Evolutionary conservation across 306 rosid genomes (phyloP), one percentile per base, ranked within the genome.

Genomic region (Cucurbita moschata): DNA sequence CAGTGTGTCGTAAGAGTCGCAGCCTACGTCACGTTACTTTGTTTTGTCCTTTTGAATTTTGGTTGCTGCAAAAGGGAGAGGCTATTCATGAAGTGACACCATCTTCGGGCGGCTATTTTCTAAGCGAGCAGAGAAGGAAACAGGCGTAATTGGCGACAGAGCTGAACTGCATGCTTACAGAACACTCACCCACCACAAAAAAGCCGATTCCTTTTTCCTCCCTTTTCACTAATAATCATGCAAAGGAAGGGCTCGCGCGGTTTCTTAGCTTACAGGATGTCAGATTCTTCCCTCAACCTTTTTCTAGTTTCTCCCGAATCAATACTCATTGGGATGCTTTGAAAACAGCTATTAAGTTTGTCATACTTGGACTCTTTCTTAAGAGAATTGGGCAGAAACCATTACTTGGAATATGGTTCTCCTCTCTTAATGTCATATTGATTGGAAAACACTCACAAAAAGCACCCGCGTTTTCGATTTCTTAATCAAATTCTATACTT

Each of bases 321-420:
- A 23, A 23, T 67, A 67, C 72, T 46, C 40, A 44, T 46, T 14
- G 46, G 38, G 10, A 44, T 67, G 53, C 55, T 66, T 19, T 42
- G 54, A 67, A 46, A 44, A 43, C 55, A 67, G 72, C 72, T 67
- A 67, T 21, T 43, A 67, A 21, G 16, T 43, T 4, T 50, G 55
- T 43, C 5, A 8, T 65, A 65, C 18, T 65, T 42, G 35, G 49
- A 42, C 71, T 42, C 1, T n/a, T 15, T 4, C 13, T 4, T 11
- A n/a, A 65, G 52, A 65, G 43, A 64, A 39, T 64, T 64, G 50
- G 71, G 71, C 51, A 40, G 50, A 64, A 64, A 64, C 51, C 51
- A 64, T 37, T 10, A 19, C 10, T 65, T 65, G 55, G 72, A 67
- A 67, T 67, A 44, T 67, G 72, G 40, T 67, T 67, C 72, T 43